A percentile compares a stretch with the other conserved stretches of the same genome.
Evolutionary conservation across 2,329 filamentous ascomycete species (phyloP).

Genomic region (Hypoxylon sp.): DNA sequence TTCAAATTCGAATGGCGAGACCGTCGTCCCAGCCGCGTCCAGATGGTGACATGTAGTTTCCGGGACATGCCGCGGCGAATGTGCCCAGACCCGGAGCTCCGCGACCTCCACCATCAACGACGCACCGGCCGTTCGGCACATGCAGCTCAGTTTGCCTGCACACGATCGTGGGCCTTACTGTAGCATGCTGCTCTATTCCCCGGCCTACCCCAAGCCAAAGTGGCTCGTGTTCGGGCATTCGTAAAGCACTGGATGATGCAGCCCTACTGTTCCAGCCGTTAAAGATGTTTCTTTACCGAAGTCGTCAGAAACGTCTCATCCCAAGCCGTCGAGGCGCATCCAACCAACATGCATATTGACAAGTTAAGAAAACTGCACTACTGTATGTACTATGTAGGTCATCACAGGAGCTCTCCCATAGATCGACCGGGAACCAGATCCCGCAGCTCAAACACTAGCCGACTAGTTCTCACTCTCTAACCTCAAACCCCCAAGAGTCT

Average conservation of each 20-base stretch:
- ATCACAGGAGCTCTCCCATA: conserved; percentile 9
- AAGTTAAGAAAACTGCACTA: conserved; percentile 3
- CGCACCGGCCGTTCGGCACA: conserved; percentile 36
- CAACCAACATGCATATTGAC: neutral
- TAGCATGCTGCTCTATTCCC: neutral
- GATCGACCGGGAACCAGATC: conserved; percentile 32
- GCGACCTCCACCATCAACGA: conserved; percentile 25
- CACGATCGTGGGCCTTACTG: conserved; percentile 20
- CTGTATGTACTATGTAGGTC: conserved; percentile 21
- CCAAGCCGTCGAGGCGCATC: conserved; percentile 1
- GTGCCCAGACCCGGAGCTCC: conserved; percentile 33
- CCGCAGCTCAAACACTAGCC: conserved; percentile 12
- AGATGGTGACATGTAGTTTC: conserved; percentile 16
- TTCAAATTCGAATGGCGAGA: conserved; percentile 27
- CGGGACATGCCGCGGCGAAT: conserved; percentile 31
- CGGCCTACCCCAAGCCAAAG: conserved; percentile 7
- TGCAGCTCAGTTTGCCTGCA: conserved; percentile 14
- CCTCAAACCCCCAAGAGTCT: neutral
- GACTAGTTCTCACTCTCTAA: conserved; percentile 3
- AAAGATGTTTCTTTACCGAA: conserved; percentile 14
- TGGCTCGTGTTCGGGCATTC: conserved; percentile 15
- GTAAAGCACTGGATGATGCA: conserved; percentile 9
- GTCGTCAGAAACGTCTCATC: conserved; percentile 7
- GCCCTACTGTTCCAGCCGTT: conserved; percentile 16
- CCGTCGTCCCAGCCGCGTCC: conserved; percentile 25